These are phyloP conservation scores for Protea cynaroides DNA, from an alignment of 164 flowering plant species.

Conservation along the genomic window DNA sequence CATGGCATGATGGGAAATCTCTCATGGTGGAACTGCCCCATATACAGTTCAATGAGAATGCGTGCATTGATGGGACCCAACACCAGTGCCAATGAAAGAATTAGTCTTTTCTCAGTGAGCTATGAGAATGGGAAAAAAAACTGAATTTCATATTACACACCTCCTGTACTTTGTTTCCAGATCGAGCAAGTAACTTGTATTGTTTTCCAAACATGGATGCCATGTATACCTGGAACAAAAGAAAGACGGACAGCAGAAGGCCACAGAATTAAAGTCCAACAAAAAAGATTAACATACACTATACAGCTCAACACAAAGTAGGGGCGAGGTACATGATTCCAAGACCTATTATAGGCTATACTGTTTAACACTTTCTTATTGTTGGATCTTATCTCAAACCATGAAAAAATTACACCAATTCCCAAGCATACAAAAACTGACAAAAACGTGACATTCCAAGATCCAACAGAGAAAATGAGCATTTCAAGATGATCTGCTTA, in stretches of 20 bases:
- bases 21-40: too few species aligned
- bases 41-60: neutral
- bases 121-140: neutral
- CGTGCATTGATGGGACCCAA: neutral
- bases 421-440: neutral
- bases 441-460: neutral
- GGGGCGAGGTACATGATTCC: neutral
- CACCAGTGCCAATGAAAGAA: too few species aligned
- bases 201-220: slow-evolving; percentile 82
- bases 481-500: too few species aligned
- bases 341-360: neutral
- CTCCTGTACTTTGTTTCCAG: slow-evolving; percentile 96
- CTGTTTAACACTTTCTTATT: neutral
- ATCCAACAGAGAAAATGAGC: too few species aligned
- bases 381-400: neutral
- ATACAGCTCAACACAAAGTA: neutral
- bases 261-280: neutral
- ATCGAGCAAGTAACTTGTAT: slow-evolving; percentile 91
- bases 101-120: too few species aligned
- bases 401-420: neutral
- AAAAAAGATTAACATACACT: neutral
- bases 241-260: slow-evolving; percentile 4
- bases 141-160: slow-evolving; percentile 25
- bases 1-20: too few species aligned
- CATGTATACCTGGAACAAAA: slow-evolving; percentile 78